Percentiles rank a stretch among this genome's conserved stretches.
These are phyloP conservation scores for Mycena amicta DNA, from an alignment of 768 basidiomycete species.

Conservation along the genomic window DNA sequence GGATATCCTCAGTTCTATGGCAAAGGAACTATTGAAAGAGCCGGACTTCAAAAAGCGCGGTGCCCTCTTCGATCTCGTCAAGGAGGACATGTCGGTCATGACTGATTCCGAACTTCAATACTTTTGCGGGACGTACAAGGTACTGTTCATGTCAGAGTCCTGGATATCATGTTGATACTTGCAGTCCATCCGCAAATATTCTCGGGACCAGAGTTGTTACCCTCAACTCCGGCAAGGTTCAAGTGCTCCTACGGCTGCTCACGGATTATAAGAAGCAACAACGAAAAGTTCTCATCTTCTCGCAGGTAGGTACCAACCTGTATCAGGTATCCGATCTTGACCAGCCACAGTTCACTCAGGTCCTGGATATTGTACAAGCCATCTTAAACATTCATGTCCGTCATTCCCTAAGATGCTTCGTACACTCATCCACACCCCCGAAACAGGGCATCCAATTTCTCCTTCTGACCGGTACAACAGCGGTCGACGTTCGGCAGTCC, in stretches of 20 bases:
- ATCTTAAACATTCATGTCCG: background rate
- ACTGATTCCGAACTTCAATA: conserved; percentile 93
- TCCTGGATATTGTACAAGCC: background rate
- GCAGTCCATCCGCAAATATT: conserved; percentile 73
- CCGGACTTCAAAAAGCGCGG: conserved; percentile 87
- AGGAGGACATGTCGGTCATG: conserved; percentile 99
- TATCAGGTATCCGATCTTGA: no score
- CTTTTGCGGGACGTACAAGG: conserved; percentile 87
- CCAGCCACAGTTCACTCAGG: background rate
- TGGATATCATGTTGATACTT: no score
- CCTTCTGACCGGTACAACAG: conserved; percentile 88
- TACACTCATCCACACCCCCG: no score
- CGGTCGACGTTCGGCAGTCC: conserved; percentile 90
- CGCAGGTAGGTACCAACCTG: conserved; percentile 88
- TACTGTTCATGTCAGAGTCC: no score
- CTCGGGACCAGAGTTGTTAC: conserved; percentile 75
- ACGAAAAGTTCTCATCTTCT: conserved; percentile 90
- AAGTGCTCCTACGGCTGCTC: conserved; percentile 71
- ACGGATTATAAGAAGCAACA: conserved; percentile 64
- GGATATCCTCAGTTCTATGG: conserved; percentile 68
- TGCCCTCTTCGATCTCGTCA: conserved; percentile 80
- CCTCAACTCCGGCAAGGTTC: conserved; percentile 88
- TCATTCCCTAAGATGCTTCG: no score
- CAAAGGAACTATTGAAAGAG: conserved; percentile 86
- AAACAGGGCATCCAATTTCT: conserved; percentile 66